Conservation (phyloP, 1,284 basidiomycete genomes). For the Pseudozyma hubeiensis region DNA sequence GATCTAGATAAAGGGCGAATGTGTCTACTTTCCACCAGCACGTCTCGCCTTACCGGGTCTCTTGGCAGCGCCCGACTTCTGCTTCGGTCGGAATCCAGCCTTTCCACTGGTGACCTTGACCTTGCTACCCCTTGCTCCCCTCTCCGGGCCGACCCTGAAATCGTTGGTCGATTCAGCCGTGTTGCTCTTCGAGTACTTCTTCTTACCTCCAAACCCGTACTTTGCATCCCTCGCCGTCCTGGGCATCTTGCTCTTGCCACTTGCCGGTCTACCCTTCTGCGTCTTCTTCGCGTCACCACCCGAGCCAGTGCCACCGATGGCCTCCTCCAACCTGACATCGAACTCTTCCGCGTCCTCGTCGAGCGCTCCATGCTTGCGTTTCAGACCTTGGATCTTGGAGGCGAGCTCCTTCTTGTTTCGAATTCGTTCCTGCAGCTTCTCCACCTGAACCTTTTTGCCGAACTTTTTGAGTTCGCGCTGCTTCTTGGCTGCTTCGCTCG, state of each 20-base stretch:
- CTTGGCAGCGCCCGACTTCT: conserved; percentile 42
- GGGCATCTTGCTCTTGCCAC: conserved; percentile 59
- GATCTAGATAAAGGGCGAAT: neutral
- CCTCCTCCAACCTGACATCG: conserved; percentile 77
- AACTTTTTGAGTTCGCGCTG: conserved; percentile 97
- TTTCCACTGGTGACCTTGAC: conserved; percentile 30
- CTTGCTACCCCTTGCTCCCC: conserved; percentile 38
- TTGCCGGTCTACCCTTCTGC: conserved; percentile 10
- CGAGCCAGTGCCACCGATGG: conserved; percentile 54
- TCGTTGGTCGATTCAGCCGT: conserved; percentile 64
- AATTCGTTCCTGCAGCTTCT: conserved; percentile 84
- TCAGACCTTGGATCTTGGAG: conserved; percentile 67
- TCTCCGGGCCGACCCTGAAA: conserved; percentile 42
- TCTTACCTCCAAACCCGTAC: conserved; percentile 67
- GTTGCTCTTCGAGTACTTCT: conserved; percentile 62
- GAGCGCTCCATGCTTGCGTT: conserved; percentile 74
- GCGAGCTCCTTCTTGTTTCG: conserved; percentile 83
- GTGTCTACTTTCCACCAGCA: conserved; percentile 27
- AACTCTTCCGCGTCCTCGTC: conserved; percentile 75
- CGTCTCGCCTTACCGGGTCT: conserved; percentile 44
- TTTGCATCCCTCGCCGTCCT: conserved; percentile 58
- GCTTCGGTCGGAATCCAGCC: conserved; percentile 39
- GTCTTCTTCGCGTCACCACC: conserved; percentile 9
- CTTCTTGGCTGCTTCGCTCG: conserved; percentile 88
- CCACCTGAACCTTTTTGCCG: conserved; percentile 93